Percentiles rank a stretch among this genome's conserved stretches.
phyloP scores from a whole-genome alignment of 2,329 filamentous ascomycete species.

The Pseudocercospora musae region DNA sequence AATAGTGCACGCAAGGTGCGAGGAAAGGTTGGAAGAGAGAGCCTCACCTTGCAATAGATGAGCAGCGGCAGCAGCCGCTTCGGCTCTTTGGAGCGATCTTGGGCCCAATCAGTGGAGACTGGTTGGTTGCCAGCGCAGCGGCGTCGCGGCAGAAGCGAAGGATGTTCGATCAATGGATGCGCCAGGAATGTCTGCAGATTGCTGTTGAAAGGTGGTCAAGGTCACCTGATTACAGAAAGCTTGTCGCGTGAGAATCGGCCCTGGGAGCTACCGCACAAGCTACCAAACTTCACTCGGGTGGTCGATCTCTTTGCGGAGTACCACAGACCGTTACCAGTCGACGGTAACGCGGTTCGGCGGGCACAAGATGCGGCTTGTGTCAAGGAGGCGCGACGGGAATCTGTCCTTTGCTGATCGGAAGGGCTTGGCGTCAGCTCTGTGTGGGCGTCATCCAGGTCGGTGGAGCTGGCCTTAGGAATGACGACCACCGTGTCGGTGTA shows the following conservation, averaged over 20 bases:
- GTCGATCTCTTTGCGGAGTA: conserved; percentile 23
- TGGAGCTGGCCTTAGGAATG: conserved; percentile 30
- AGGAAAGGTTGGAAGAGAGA: conserved; percentile 23
- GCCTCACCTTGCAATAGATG: conserved; percentile 25
- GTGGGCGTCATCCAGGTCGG: conserved; percentile 31
- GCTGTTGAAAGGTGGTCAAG: conserved; percentile 10
- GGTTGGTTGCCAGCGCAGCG: conserved; percentile 25
- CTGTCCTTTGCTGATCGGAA: conserved; percentile 22
- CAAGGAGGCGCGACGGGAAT: conserved; percentile 21
- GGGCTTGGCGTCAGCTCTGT: conserved; percentile 20
- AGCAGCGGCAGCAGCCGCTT: conserved; percentile 16
- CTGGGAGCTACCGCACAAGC: conserved; percentile 17
- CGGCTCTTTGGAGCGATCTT: conserved; percentile 22
- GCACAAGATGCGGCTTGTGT: conserved; percentile 24
- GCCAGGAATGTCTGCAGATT: conserved; percentile 17
- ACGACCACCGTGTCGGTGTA: conserved; percentile 26
- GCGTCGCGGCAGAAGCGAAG: conserved; percentile 20
- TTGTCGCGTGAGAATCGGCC: conserved; percentile 20
- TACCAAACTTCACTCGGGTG: conserved; percentile 20
- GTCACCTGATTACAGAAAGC: conserved; percentile 22
- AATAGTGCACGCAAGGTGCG: conserved; percentile 22
- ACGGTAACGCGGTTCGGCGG: conserved; percentile 26
- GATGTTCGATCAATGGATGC: conserved; percentile 20
- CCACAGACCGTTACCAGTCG: conserved; percentile 24
- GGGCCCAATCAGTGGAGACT: conserved; percentile 17